Percentiles rank a stretch among this genome's conserved stretches.
These are phyloP conservation scores for Ambrosia hybrid DNA, from an alignment of 140 eudicot genomes.

Conservation along the genomic window DNA sequence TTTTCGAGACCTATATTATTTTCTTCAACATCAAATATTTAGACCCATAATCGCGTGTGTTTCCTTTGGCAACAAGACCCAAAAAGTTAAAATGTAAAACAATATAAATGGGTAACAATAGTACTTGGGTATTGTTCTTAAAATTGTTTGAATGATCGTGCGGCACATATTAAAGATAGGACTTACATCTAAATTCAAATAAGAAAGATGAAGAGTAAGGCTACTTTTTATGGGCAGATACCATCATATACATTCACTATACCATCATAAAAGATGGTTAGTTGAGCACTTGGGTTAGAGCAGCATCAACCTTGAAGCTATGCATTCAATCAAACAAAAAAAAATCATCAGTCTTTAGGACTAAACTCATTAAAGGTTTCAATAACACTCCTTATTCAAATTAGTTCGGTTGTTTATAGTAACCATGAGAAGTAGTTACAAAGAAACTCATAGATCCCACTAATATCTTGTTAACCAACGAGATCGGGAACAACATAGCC, in stretches of 20 bases:
- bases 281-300: slow-evolving; percentile 39
- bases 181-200: neutral
- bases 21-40: too few relatives aligned
- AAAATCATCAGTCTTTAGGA: too few relatives aligned
- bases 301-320: slow-evolving; percentile 27
- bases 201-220: slow-evolving; percentile 4
- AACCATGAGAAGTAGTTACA: too few relatives aligned
- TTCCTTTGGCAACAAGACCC: too few relatives aligned
- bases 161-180: neutral
- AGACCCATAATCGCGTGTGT: too few relatives aligned
- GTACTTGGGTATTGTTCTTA: neutral
- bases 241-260: slow-evolving; percentile 59
- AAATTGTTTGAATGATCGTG: neutral
- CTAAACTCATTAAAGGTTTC: too few relatives aligned
- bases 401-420: too few relatives aligned
- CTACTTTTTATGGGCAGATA: slow-evolving; percentile 73
- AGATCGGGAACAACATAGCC: too few relatives aligned
- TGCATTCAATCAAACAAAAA: slow-evolving; percentile 7
- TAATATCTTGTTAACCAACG: neutral
- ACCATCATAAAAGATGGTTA: slow-evolving; percentile 81
- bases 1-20: too few relatives aligned
- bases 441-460: neutral
- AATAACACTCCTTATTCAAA: too few relatives aligned
- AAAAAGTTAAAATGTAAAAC: neutral
- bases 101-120: neutral